These are phyloP conservation scores for Corylus americana DNA, from an alignment of 306 rosid genomes.

Conservation along the genomic window DNA sequence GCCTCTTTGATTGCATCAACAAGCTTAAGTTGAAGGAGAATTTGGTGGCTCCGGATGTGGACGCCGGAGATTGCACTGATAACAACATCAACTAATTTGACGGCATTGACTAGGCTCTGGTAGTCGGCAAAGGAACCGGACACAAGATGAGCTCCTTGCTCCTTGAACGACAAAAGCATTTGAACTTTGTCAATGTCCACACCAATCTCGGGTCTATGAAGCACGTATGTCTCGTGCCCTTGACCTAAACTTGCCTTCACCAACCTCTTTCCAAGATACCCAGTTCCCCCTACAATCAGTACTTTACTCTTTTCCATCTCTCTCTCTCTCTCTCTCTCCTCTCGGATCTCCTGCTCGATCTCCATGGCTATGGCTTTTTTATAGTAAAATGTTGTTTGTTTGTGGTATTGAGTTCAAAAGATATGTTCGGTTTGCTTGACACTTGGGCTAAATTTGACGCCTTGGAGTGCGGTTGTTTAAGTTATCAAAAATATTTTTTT, in stretches of 20 bases:
- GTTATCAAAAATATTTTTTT: too few relatives aligned
- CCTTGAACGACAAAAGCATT: conserved; percentile 57
- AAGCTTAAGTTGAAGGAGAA: conserved; percentile 71
- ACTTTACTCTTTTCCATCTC: conserved; percentile 52
- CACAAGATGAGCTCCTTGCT: conserved; percentile 59
- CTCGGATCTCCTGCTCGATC: neutral
- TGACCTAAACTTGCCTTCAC: conserved; percentile 59
- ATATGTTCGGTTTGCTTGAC: neutral
- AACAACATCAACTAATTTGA: conserved; percentile 67
- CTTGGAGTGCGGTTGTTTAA: too few relatives aligned
- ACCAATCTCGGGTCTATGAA: conserved; percentile 64
- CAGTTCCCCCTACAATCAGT: conserved; percentile 74
- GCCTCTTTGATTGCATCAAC: conserved; percentile 72
- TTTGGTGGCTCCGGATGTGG: conserved; percentile 64
- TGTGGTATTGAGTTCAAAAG: neutral
- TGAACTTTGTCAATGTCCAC: conserved; percentile 73
- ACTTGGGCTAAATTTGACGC: neutral
- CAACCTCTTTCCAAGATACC: conserved; percentile 74
- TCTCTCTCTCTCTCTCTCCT: neutral
- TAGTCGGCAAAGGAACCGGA: conserved; percentile 50
- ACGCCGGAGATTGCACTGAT: conserved; percentile 72
- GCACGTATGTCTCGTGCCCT: conserved; percentile 63
- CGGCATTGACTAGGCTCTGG: conserved; percentile 57
- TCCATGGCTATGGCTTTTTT: neutral
- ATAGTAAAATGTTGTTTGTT: neutral